Evolutionary conservation across 495 filamentous ascomycete species (phyloP).

Genomic region (Glutinoglossum americanum): DNA sequence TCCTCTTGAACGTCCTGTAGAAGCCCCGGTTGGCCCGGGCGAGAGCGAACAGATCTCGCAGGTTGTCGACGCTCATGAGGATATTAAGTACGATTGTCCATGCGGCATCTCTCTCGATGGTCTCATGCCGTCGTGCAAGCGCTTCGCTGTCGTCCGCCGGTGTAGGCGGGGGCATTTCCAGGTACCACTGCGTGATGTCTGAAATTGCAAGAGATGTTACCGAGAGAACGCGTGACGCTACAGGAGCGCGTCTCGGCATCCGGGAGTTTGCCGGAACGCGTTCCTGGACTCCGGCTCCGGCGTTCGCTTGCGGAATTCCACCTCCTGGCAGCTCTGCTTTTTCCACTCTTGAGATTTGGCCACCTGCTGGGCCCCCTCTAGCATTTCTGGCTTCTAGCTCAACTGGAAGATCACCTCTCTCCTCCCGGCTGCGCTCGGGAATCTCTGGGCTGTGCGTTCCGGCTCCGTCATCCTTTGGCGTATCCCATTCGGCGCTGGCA

Average conservation of each 20-base stretch:
- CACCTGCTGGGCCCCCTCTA: background rate
- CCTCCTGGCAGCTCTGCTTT: background rate
- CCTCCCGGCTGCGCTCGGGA: background rate
- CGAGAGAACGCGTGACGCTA: background rate
- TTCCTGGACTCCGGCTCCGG: background rate
- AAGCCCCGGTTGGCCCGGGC: conserved; percentile 34
- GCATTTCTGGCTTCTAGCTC: background rate
- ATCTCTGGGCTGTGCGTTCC: background rate
- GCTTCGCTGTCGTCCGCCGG: conserved; percentile 10
- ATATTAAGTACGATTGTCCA: conserved; percentile 29
- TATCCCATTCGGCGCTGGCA: background rate
- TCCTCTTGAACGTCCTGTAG: conserved; percentile 36
- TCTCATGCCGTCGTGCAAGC: conserved; percentile 6
- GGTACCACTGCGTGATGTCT: conserved; percentile 5
- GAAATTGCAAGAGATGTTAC: conserved; percentile 1
- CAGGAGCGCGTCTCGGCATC: background rate
- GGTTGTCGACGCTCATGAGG: conserved; percentile 25
- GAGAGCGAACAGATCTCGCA: conserved; percentile 36
- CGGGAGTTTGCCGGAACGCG: background rate
- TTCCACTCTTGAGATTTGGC: background rate
- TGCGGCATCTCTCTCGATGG: conserved; percentile 17
- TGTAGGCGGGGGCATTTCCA: conserved; percentile 5
- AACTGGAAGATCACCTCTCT: background rate
- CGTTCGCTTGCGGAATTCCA: background rate
- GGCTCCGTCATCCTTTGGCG: background rate